Evolutionary conservation across 73 alveolate genomes (phyloP), one percentile per base, ranked within the genome.

Genomic region (Halteria grandinella): DNA sequence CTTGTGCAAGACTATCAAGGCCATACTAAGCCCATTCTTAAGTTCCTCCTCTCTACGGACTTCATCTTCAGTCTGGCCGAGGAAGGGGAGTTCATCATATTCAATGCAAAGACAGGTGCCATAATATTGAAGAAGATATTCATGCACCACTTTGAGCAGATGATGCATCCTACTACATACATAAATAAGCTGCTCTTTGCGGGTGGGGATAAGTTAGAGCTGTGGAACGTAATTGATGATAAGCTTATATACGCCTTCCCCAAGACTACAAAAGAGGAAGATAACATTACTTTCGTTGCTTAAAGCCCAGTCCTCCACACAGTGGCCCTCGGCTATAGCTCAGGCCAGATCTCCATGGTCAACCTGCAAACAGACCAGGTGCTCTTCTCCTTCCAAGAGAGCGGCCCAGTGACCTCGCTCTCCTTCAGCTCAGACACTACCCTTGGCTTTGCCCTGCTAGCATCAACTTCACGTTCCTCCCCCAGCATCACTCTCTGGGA

Each of bases 151-250:
- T 82, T 85, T 12, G 76, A 79, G 32, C 24, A 71, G 34, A 75
- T 92, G 86, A 92, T 94, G 43, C 98, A 94, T 76, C 98, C 98
- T 11, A 71, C 89, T 12, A 81, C 98, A 6, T 91, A 94, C 78
- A 21, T 94, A 21, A 94, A 94, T 78, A 94, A 90, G 71, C 70
- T 94, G 17, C 62, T 94, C 28, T 69, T 78, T 75, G 89, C 93
- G 11, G 33, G 85, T 24, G 88, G 69, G 23, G 39, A 75, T n/a
- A 83, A 80, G 69, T 71, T 91, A 27, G 91, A 88, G 58, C 74
- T 94, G 70, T 81, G 74, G 83, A 93, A 94, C 55, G 89, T 94
- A 23, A 89, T 87, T 58, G 87, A 91, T 18, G 83, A 79, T 20
- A 50, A 86, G 74, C 83, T 53, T 43, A 86, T 94, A 7, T 85